Conservation (phyloP, 1,284 basidiomycete genomes). For the Takashimella koratensis region DNA sequence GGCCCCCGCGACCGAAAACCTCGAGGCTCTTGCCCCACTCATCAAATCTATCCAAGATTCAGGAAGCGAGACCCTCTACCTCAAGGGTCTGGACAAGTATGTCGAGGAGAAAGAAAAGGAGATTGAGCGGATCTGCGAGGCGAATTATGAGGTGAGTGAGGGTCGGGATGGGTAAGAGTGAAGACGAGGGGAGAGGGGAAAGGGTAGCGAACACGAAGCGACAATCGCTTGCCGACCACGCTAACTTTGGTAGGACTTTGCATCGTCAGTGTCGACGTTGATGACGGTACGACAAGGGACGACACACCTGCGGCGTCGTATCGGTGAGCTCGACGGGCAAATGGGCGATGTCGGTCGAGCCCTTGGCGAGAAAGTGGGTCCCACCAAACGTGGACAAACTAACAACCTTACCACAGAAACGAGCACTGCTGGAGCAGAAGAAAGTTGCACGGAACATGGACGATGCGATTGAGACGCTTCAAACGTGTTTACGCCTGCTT, state of each 20-base stretch:
- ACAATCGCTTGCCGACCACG: too few relatives aligned
- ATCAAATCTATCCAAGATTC: conserved; percentile 90
- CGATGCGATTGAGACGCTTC: conserved; percentile 90
- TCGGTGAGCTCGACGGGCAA: conserved; percentile 58
- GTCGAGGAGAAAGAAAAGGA: conserved; percentile 91
- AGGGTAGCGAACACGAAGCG: too few relatives aligned
- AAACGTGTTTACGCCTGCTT: conserved; percentile 84
- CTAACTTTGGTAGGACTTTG: conserved; percentile 83
- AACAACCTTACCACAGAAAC: conserved; percentile 55
- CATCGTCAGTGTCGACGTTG: conserved; percentile 89
- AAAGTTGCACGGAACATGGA: conserved; percentile 90
- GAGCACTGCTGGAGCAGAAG: conserved; percentile 78
- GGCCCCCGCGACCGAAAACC: conserved; percentile 60
- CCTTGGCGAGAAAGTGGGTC: conserved; percentile 69
- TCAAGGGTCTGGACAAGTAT: conserved; percentile 78
- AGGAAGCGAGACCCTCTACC: conserved; percentile 84
- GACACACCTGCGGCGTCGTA: conserved; percentile 54
- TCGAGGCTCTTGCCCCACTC: conserved; percentile 86
- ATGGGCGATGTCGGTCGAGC: conserved; percentile 67
- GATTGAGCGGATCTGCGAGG: conserved; percentile 91
- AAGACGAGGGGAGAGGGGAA: neutral
- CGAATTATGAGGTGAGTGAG: conserved; percentile 73
- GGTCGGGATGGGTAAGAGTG: neutral
- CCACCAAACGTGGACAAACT: neutral
- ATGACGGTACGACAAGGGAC: conserved; percentile 81